Base-by-base conservation (phyloP, 2,329 filamentous ascomycete species). In the Phialophora macrospora region DNA sequence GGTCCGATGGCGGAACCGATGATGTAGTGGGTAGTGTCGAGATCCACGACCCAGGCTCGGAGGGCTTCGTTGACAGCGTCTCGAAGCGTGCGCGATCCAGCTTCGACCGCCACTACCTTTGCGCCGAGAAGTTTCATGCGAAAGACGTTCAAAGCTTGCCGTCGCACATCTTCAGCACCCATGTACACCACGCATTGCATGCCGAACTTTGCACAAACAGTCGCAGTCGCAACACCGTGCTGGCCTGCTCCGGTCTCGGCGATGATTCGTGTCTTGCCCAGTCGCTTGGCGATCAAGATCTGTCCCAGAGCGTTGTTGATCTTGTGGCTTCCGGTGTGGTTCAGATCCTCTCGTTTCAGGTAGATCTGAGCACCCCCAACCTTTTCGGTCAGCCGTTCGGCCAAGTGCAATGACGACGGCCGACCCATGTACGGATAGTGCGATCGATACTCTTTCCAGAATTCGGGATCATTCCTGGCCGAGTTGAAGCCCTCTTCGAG, bases 151-250 rank as follows among this genome's bases (percentile, higher is more conserved):
- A 99, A 85, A 1, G 95, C 94, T 79, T 99, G 95, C 72, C 95
- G 89, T 65, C 95, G 90, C 60, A 98, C 95, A 75, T 99, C 95
- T 81, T 99, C 95, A 55, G 93, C 93, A 73, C 95, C 95, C 95
- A 99, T 99, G 81, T 93, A 99, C 62, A 99, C 91, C 32, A 93
- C 96, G 77, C 95, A 99, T 77, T 94, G 90, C 93, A 99, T 94
- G 75, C 92, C 93, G 74, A 99, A 98, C 81, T 97, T 97, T 75
- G 95, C 95, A 74, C 95, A 98, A 26, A 98, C 93, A 0, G 95
- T 99, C 0, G 95, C 95, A 32, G 95, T 98, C 2, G 95, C 95
- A 44, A 99, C 95, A 82, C 95, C 95, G 79, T 99, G 95, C 81
- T 99, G 95, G 20, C 95, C 95, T 61, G 95, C 95, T 72, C 95